Conservation (phyloP, 139 green algal species). For the Haematococcus lacustris region DNA sequence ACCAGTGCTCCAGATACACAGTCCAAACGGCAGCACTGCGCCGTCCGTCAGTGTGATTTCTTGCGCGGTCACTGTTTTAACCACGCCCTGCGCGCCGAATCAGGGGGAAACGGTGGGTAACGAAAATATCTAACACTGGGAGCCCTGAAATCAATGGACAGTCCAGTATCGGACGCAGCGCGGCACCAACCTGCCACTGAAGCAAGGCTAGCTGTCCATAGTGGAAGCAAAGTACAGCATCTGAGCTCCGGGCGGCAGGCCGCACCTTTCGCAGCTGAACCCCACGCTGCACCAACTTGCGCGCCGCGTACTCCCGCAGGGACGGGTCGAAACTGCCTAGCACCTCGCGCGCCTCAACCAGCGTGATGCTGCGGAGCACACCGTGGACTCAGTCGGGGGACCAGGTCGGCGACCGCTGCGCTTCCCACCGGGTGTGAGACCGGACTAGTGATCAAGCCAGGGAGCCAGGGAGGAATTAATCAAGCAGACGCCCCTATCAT, state of each 20-base stretch:
- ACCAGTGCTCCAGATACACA: conserved; percentile 86
- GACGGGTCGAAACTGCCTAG: conserved; percentile 70
- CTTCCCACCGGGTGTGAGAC: background rate
- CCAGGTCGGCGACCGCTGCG: background rate
- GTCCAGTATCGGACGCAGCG: no score
- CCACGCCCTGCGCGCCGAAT: conserved; percentile 45
- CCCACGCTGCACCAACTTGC: conserved; percentile 56
- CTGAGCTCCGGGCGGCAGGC: conserved; percentile 8
- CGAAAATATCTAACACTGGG: background rate
- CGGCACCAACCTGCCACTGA: no score
- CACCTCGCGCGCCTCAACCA: conserved; percentile 72
- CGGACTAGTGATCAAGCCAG: background rate
- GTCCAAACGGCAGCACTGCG: conserved; percentile 62
- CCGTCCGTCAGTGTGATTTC: conserved; percentile 61
- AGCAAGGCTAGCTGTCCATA: no score
- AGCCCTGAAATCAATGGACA: no score
- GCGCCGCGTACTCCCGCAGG: conserved; percentile 71
- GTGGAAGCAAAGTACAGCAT: background rate
- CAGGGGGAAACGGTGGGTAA: background rate
- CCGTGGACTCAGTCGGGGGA: background rate
- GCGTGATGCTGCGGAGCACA: conserved; percentile 45
- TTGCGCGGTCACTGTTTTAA: conserved; percentile 43
- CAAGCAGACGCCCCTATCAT: background rate
- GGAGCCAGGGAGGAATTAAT: background rate
- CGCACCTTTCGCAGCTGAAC: conserved; percentile 67